A percentile compares a stretch with the other conserved stretches of the same genome.
phyloP scores from a whole-genome alignment of 2,329 filamentous ascomycete species.

The Cordyceps javanica region DNA sequence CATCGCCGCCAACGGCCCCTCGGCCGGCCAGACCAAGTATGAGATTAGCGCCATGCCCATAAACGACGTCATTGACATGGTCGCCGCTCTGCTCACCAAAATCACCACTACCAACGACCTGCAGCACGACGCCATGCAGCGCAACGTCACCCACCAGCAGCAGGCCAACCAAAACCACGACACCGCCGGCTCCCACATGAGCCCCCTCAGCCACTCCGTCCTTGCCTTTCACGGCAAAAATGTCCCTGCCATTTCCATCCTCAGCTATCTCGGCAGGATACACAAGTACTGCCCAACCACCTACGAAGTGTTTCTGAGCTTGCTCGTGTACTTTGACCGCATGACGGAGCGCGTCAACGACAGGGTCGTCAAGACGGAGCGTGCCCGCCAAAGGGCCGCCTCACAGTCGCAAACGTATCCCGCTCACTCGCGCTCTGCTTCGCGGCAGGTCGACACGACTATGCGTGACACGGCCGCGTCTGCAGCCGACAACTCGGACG shows the following conservation, averaged over 20 bases:
- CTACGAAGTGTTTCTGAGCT: slow-evolving; percentile 92
- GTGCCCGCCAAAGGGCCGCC: slow-evolving; percentile 36
- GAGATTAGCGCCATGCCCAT: slow-evolving; percentile 98
- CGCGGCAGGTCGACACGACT: slow-evolving; percentile 25
- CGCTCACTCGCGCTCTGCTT: slow-evolving; percentile 18
- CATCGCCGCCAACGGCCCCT: slow-evolving; percentile 19
- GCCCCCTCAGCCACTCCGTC: slow-evolving; percentile 58
- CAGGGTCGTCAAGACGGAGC: slow-evolving; percentile 62
- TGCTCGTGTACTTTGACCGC: slow-evolving; percentile 95
- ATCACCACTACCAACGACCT: slow-evolving; percentile 95
- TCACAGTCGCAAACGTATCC: slow-evolving; percentile 13
- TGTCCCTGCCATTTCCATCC: slow-evolving; percentile 90
- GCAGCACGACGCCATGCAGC: slow-evolving; percentile 86
- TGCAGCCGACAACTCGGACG: slow-evolving; percentile 29
- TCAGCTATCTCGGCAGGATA: slow-evolving; percentile 91
- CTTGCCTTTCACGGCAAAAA: slow-evolving; percentile 98
- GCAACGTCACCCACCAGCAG: slow-evolving; percentile 55
- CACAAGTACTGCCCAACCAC: slow-evolving; percentile 99
- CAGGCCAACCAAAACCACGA: slow-evolving; percentile 44
- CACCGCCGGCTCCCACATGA: slow-evolving; percentile 52
- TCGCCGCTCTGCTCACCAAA: slow-evolving; percentile 89
- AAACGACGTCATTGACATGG: slow-evolving; percentile 97
- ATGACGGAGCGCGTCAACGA: slow-evolving; percentile 97
- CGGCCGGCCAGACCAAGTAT: slow-evolving; percentile 55
- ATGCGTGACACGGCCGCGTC: slow-evolving; percentile 23